Evolutionary conservation across 192 early-diverging fungal species (phyloP).

Genomic region (Coemansia sp.): DNA sequence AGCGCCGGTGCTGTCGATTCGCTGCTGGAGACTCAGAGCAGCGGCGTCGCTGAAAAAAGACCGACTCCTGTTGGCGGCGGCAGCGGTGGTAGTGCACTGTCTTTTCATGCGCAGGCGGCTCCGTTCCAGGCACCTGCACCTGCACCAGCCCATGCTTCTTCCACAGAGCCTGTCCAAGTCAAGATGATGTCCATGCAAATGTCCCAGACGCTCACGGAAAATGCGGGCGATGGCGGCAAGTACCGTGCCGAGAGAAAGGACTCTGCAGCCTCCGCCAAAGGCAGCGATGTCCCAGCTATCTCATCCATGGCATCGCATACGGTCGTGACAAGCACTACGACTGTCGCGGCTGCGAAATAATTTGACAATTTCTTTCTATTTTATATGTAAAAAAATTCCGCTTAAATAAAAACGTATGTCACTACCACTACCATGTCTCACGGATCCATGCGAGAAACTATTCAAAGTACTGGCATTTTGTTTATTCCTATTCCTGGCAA

Average conservation of each 20-base stretch:
- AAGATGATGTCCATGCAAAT: background rate
- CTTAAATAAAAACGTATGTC: background rate
- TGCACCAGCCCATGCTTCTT: background rate
- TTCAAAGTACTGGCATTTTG: no score
- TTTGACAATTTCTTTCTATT: background rate
- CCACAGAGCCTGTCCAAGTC: background rate
- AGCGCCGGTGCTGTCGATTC: background rate
- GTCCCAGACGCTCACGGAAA: background rate
- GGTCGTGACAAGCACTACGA: slow-evolving; percentile 14
- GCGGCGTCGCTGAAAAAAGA: background rate
- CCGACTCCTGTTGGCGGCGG: background rate
- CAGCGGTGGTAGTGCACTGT: no score
- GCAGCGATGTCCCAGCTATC: slow-evolving; percentile 2
- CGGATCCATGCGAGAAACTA: no score
- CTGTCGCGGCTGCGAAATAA: background rate
- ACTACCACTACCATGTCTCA: no score
- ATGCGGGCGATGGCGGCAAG: background rate
- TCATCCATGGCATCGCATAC: slow-evolving; percentile 41
- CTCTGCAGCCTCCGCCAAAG: slow-evolving; percentile 3
- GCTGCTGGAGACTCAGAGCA: background rate
- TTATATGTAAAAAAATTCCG: background rate
- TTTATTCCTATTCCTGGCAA: no score
- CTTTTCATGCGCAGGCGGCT: background rate
- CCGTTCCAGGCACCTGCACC: background rate
- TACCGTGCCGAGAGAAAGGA: background rate